Base-by-base conservation (phyloP, 345 rosid genomes). In the Eucalyptus lansdowneana region DNA sequence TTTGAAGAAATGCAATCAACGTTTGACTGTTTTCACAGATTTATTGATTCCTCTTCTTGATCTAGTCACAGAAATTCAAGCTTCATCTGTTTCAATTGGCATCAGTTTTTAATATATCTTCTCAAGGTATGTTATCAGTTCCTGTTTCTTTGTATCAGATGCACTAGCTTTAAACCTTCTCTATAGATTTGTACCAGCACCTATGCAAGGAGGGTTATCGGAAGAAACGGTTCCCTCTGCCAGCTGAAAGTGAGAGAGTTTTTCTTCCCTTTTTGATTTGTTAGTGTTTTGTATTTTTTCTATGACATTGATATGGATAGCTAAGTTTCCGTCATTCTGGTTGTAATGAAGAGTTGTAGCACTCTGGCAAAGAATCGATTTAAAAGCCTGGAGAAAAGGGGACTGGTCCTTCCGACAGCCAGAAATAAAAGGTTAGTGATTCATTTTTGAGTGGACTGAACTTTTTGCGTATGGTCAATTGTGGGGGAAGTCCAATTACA, bases 211-310 rank as follows among this genome's bases (percentile, higher is more conserved):
- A 69, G 93, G 96, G 27, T 93, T 98, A 88, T 94, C 97, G 47
- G 99, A 98, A 93, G 99, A 98, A 90, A 95, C 97, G 99, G 99
- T 50, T 98, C 99, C 89, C 95, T 97, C 62, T 96, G 97, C 24
- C 94, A 96, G 90, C 92, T 96, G 34, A 97, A 95, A 96, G 99
- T 96, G 90, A 3, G 54, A 51, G n/a, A 86, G 34, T 86, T 81
- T 45, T 88, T 54, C 54, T 62, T 62, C 81, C 42, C 54, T 27
- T 50, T 47, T n/a, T 47, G 17, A 44, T 31, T 51, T 86, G 9
- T 19, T 25, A 86, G 29, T 11, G 25, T 31, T 19, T 86, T 7
- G 3, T 34, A 14, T 34, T 31, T 44, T 44, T 50, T 31, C 15
- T 21, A 34, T 49, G 65, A 14, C 56, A 86, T 9, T 27, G 22